A percentile compares a stretch with the other conserved stretches of the same genome.
These are phyloP conservation scores for Sporothrix curviconia DNA, from an alignment of 2,329 filamentous ascomycete species.

Conservation along the genomic window DNA sequence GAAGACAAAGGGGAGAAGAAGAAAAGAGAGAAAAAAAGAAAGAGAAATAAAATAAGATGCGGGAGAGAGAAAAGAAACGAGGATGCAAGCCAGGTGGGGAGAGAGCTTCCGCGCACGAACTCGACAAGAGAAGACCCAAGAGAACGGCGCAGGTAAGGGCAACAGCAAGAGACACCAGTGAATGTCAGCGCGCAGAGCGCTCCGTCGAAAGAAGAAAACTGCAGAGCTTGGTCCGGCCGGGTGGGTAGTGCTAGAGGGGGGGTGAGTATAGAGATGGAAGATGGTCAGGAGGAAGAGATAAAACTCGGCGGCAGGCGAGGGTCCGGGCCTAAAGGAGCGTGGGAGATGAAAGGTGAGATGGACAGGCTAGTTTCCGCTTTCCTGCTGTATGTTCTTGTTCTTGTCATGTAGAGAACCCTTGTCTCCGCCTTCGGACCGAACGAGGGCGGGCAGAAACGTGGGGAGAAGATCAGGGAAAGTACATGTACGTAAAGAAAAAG, in stretches of 20 bases:
- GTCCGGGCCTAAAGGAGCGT: background rate
- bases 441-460: background rate
- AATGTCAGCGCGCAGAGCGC: background rate
- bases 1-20: background rate
- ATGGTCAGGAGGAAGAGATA: conserved; percentile 9
- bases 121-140: too few species aligned
- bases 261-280: conserved; percentile 17
- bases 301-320: background rate
- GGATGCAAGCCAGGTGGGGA: background rate
- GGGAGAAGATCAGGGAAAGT: too few species aligned
- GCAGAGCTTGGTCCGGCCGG: background rate
- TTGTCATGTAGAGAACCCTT: background rate
- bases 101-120: too few species aligned
- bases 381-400: background rate
- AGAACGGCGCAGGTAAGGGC: background rate
- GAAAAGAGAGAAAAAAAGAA: background rate
- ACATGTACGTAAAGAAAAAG: background rate
- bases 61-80: background rate
- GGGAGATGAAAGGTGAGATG: background rate
- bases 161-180: background rate
- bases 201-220: background rate
- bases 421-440: conserved; percentile 7
- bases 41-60: background rate
- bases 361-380: background rate
- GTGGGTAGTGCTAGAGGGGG: conserved; percentile 8